These are phyloP conservation scores for Blastobotrys proliferans DNA, from an alignment of 1,139 yeast species.

Conservation along the genomic window DNA sequence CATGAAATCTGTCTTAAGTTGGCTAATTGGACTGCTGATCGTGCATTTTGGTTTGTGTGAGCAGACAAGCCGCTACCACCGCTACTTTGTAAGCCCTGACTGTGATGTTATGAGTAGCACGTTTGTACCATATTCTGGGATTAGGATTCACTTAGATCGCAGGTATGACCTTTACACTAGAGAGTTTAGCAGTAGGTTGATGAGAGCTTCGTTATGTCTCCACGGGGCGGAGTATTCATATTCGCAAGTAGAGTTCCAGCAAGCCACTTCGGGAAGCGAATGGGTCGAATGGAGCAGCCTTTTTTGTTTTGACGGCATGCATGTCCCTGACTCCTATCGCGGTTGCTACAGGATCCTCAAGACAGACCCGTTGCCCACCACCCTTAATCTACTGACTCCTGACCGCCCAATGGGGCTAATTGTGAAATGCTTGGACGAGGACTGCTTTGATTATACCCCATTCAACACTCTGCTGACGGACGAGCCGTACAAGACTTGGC, in stretches of 20 bases:
- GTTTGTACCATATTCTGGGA: constrained; percentile 27
- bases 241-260: constrained; percentile 10
- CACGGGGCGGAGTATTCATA: constrained; percentile 20
- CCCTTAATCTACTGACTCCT: constrained; percentile 14
- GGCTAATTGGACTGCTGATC: too few species aligned
- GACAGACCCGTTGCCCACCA: constrained; percentile 5
- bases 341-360: constrained; percentile 25
- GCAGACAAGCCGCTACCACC: constrained; percentile 26
- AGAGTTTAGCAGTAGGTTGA: neutral
- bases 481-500: constrained; percentile 27
- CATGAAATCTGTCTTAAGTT: too few species aligned
- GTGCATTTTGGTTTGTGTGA: too few species aligned
- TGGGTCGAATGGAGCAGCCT: constrained; percentile 22
- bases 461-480: constrained; percentile 28
- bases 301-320: constrained; percentile 18
- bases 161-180: too few species aligned
- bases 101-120: constrained; percentile 24
- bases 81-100: constrained; percentile 18
- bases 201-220: constrained; percentile 20
- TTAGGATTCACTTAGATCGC: constrained; percentile 20
- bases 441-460: constrained; percentile 20
- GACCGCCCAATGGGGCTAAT: constrained; percentile 28
- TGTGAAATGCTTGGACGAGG: constrained; percentile 21
- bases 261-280: neutral
- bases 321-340: constrained; percentile 5